Evolutionary conservation across 768 basidiomycete species (phyloP), one percentile per base, ranked within the genome.

Genomic region (Mycena belliarum): DNA sequence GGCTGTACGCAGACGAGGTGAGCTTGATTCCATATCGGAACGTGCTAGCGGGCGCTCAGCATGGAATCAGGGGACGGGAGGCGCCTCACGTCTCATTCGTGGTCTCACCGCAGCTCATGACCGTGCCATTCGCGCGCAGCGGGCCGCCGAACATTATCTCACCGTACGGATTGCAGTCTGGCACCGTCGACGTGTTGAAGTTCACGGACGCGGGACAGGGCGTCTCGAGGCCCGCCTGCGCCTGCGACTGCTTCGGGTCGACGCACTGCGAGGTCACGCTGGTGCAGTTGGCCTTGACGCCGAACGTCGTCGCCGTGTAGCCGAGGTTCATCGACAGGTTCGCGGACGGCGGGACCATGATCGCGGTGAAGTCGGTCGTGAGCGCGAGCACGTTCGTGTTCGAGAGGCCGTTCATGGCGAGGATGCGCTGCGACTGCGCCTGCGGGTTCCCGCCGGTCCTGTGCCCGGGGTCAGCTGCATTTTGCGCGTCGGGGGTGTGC

Each of bases 341-440:
- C 18, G 15, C 4, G 5, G 33, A 16, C 6, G 3, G 32, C 10
- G n/a, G 57, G 45, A 59, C 57, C 38, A 59, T 59, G 40, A 59
- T 53, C 9, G 57, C 57, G 1, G 57, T 59, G 5, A 40, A 40
- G 23, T 52, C 57, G 38, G 52, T 29, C 37, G 57, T 59, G 32
- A 59, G 35, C 3, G 57, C 51, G 26, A 58, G 40, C 18, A 32
- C 25, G 12, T 23, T 52, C 3, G 20, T 35, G 1, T 20, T 8
- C 5, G 57, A 59, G 1, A 59, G 0, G 37, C 46, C 46, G 21
- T 52, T 59, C 57, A 52, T 48, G 14, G 45, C 33, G 18, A 47
- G 45, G 6, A 52, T 25, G 2, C 21, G 37, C 14, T 2, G 2
- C 3, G 51, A 33, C 0, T 4, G 1, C 4, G 50, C 51, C 16